Evolutionary conservation across 192 early-diverging fungal genomes (phyloP).

Genomic region (Entrophospora sp.): DNA sequence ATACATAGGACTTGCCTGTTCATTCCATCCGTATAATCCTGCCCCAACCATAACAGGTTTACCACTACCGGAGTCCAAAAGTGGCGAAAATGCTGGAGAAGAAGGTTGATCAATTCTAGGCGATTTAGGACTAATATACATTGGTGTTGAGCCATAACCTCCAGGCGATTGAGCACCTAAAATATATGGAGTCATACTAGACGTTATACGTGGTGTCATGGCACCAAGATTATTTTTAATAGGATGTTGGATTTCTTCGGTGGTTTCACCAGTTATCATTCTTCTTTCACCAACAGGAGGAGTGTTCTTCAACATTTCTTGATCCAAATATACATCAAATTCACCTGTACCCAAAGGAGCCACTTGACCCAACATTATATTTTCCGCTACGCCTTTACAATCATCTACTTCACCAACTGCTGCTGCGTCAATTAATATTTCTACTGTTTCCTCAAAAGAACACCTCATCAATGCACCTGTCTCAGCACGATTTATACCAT

Average conservation of each 20-base stretch:
- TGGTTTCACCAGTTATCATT: constrained; percentile 44
- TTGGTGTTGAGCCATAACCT: background rate
- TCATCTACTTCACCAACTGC: constrained; percentile 85
- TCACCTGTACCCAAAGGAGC: constrained; percentile 92
- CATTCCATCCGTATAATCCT: constrained; percentile 44
- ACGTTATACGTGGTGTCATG: constrained; percentile 54
- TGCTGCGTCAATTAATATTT: constrained; percentile 94
- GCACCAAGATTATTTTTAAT: constrained; percentile 38
- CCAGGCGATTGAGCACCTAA: constrained; percentile 27
- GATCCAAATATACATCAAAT: constrained; percentile 90
- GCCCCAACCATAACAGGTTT: background rate
- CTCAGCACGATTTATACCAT: constrained; percentile 96
- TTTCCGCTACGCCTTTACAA: constrained; percentile 94
- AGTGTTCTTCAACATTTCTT: constrained; percentile 76
- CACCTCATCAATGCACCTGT: constrained; percentile 89
- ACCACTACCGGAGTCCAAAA: background rate
- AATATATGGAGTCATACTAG: constrained; percentile 74
- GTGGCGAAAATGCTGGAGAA: constrained; percentile 6
- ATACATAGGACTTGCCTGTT: constrained; percentile 49
- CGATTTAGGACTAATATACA: background rate
- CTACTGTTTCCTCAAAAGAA: constrained; percentile 98
- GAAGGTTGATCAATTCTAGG: constrained; percentile 4
- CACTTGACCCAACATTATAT: constrained; percentile 95
- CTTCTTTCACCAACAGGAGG: constrained; percentile 42
- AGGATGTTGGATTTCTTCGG: too few relatives aligned